Base-by-base conservation (phyloP, 2,329 filamentous ascomycete genomes). In the Stagonosporopsis tanaceti region DNA sequence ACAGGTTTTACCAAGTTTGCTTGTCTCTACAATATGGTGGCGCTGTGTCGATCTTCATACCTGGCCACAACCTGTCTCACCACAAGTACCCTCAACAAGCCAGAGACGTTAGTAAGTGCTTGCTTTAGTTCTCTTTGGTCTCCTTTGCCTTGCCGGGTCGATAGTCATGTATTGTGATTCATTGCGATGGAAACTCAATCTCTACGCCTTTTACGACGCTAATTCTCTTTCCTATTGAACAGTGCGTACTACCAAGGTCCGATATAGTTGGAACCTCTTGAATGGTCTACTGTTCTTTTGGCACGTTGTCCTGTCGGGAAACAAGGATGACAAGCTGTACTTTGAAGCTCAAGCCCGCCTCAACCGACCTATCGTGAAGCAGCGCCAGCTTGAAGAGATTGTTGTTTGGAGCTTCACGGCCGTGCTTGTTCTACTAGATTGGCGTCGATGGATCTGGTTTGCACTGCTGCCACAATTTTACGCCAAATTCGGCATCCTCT, bases 41-140 rank as follows among this genome's bases (percentile, higher is more conserved):
- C 30, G 44, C 44, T 15, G 44, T 47, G 30, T 47, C 44, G 9
- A 47, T 47, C 17, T 47, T 47, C 27, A 37, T 47, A 47, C 44
- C 44, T 25, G 44, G 44, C 30, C 44, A 47, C 30, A 47, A 47
- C 9, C 25, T 47, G 44, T 47, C 44, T 35, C 44, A 47, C 32
- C 44, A 47, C 32, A 47, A 47, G 20, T 47, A 47, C 30, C 44
- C 44, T 27, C 44, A 47, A 37, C 44, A 47, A 47, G 32, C 44
- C 37, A 47, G 44, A 47, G 44, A 47, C 28, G 44, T 47, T 47
- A 47, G 44, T 47, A 47, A 47, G 44, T 47, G 17, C 32, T 25
- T 6, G 8, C 22, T 47, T n/a, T 7, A 37, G 15, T 37, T 37
- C 6, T 9, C 37, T 27, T 47, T 14, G 17, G 30, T 25, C 20